phyloP scores from a whole-genome alignment of 2,329 filamentous ascomycete species.

The Colletotrichum cereale region DNA sequence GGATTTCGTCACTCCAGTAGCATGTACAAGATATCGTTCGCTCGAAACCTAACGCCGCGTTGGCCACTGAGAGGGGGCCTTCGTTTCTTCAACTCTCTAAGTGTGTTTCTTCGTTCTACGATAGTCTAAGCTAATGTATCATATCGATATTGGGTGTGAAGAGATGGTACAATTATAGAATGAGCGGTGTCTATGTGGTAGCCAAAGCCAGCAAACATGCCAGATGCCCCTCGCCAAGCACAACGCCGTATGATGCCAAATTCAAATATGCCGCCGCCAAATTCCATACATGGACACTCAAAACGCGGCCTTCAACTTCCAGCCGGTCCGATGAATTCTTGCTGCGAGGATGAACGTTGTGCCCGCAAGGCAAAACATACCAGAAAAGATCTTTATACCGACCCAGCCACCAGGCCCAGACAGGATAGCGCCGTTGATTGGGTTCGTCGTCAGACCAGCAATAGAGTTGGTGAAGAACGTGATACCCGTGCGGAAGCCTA shows the following conservation, averaged over 20 bases:
- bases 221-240: not conserved
- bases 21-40: not conserved
- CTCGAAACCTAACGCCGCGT: not conserved
- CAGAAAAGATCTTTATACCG: slow-evolving; percentile 54
- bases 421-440: slow-evolving; percentile 65
- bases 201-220: not conserved
- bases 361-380: slow-evolving; percentile 48
- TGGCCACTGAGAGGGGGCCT: not conserved
- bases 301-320: slow-evolving; percentile 44
- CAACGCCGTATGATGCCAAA: not conserved
- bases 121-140: not conserved
- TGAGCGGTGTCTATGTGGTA: slow-evolving; percentile 10
- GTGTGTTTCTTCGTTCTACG: not conserved
- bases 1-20: not conserved
- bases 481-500: slow-evolving; percentile 62
- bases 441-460: slow-evolving; percentile 67
- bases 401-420: slow-evolving; percentile 47
- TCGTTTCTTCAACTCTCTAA: not conserved
- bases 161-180: slow-evolving; percentile 2
- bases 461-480: slow-evolving; percentile 67
- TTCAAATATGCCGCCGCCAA: too few species aligned
- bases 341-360: slow-evolving; percentile 45
- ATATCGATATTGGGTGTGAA: too few species aligned
- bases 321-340: slow-evolving; percentile 46
- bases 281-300: slow-evolving; percentile 21